phyloP scores from a whole-genome alignment of 2,329 filamentous ascomycete genomes.

The Mycosphaerella sp. region DNA sequence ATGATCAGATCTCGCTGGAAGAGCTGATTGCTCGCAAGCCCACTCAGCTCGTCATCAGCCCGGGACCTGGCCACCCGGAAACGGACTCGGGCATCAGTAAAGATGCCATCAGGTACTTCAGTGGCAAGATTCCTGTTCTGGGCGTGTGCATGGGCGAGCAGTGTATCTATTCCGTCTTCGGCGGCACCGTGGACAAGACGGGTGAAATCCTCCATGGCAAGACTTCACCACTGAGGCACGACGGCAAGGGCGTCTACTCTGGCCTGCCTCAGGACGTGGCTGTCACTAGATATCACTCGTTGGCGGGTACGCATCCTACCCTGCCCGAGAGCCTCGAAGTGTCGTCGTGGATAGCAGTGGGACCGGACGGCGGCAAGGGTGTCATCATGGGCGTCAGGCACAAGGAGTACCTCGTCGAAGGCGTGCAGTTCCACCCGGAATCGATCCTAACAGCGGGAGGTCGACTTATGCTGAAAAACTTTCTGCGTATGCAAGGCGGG shows the following conservation, averaged over 20 bases:
- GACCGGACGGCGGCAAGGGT: slow-evolving; percentile 67
- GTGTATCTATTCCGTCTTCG: slow-evolving; percentile 92
- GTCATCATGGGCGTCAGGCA: slow-evolving; percentile 97
- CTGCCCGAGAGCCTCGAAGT: slow-evolving; percentile 81
- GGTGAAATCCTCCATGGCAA: slow-evolving; percentile 97
- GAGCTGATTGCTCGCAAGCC: slow-evolving; percentile 77
- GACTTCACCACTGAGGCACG: slow-evolving; percentile 84
- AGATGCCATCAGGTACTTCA: slow-evolving; percentile 83
- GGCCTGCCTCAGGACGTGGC: slow-evolving; percentile 73
- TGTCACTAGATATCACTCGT: slow-evolving; percentile 92
- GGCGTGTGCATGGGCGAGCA: slow-evolving; percentile 99
- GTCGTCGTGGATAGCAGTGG: slow-evolving; percentile 77
- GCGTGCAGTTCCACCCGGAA: slow-evolving; percentile 96
- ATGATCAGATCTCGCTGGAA: slow-evolving; percentile 82
- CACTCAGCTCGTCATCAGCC: slow-evolving; percentile 90
- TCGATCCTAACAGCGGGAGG: slow-evolving; percentile 91
- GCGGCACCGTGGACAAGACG: slow-evolving; percentile 83
- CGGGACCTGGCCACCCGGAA: slow-evolving; percentile 85
- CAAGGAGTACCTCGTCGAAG: slow-evolving; percentile 85
- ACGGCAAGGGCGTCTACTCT: slow-evolving; percentile 84
- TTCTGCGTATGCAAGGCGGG: slow-evolving; percentile 77
- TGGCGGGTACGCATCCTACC: slow-evolving; percentile 84
- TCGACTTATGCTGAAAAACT: slow-evolving; percentile 85
- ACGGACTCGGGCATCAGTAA: slow-evolving; percentile 91
- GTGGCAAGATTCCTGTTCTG: slow-evolving; percentile 88